Evolutionary conservation across 148 eudicot genomes (phyloP).

Genomic region (Cornus controversa): DNA sequence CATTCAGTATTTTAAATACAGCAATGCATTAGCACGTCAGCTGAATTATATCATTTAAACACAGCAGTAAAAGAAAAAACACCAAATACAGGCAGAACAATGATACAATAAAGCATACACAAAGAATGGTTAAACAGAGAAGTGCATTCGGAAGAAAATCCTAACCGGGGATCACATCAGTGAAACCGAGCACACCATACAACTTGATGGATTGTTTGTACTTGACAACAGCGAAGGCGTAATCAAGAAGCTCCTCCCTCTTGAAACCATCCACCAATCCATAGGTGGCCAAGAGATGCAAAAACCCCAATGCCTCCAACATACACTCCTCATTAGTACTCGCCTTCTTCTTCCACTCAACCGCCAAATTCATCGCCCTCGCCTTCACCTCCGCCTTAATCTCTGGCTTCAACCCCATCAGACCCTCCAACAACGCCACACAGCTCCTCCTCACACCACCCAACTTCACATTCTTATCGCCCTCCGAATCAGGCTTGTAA

Average conservation of each 20-base stretch:
- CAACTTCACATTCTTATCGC: too few species aligned
- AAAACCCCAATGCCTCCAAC: conserved; percentile 6
- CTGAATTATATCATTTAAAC: too few species aligned
- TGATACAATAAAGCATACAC: background rate
- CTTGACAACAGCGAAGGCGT: conserved; percentile 18
- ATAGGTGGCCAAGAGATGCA: conserved; percentile 27
- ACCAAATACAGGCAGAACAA: too few species aligned
- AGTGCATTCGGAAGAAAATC: background rate
- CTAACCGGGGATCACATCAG: conserved; percentile 39
- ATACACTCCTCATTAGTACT: background rate
- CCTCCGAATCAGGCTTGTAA: too few species aligned
- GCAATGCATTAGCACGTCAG: too few species aligned
- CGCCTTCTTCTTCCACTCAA: conserved; percentile 37
- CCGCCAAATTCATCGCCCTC: conserved; percentile 33
- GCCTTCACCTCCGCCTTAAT: conserved; percentile 24
- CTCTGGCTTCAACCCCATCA: conserved; percentile 28
- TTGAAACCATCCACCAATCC: conserved; percentile 30
- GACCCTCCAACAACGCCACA: conserved; percentile 37
- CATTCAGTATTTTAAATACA: too few species aligned
- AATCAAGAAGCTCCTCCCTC: conserved; percentile 29
- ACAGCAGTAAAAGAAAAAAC: too few species aligned
- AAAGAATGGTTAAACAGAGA: too few species aligned
- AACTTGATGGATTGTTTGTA: conserved; percentile 16
- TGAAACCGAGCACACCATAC: conserved; percentile 30
- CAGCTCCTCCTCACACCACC: background rate